A percentile compares a stretch with the other conserved stretches of the same genome.
Evolutionary conservation across 2,329 filamentous ascomycete species (phyloP).

Genomic region (Talaromyces sp.): DNA sequence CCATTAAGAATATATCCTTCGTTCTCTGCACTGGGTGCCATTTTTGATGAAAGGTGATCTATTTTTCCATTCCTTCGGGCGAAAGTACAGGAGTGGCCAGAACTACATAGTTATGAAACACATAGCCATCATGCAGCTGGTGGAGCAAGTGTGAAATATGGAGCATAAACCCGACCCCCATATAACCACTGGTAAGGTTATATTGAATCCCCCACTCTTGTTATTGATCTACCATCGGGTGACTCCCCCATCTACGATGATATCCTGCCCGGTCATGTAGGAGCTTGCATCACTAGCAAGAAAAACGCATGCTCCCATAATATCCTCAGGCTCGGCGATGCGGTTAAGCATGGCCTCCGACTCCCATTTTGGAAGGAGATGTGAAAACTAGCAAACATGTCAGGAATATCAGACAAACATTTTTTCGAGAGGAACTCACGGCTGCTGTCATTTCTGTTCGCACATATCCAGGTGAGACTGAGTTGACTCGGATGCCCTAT

Average conservation of each 20-base stretch:
- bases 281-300: slow-evolving; percentile 41
- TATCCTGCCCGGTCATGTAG: slow-evolving; percentile 43
- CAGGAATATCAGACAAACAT: neutral
- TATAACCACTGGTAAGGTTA: neutral
- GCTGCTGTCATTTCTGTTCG: slow-evolving; percentile 34
- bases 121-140: neutral
- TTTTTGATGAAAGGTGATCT: neutral
- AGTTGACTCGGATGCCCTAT: slow-evolving; percentile 44
- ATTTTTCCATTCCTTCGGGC: neutral
- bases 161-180: neutral
- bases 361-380: slow-evolving; percentile 25
- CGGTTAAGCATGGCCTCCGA: slow-evolving; percentile 41
- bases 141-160: neutral
- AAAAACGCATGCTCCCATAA: slow-evolving; percentile 42
- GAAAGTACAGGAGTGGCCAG: neutral
- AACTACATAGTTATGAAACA: neutral
- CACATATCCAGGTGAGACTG: slow-evolving; percentile 42
- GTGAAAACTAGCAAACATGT: slow-evolving; percentile 37
- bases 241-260: slow-evolving; percentile 38
- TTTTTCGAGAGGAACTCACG: slow-evolving; percentile 21
- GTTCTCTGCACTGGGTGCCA: neutral
- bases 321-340: slow-evolving; percentile 31
- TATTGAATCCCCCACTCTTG: neutral
- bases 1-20: neutral
- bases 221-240: slow-evolving; percentile 21